Evolutionary conservation across 257 asterid genomes (phyloP), one percentile per base, ranked within the genome.

Genomic region (Penstemon barbatus): DNA sequence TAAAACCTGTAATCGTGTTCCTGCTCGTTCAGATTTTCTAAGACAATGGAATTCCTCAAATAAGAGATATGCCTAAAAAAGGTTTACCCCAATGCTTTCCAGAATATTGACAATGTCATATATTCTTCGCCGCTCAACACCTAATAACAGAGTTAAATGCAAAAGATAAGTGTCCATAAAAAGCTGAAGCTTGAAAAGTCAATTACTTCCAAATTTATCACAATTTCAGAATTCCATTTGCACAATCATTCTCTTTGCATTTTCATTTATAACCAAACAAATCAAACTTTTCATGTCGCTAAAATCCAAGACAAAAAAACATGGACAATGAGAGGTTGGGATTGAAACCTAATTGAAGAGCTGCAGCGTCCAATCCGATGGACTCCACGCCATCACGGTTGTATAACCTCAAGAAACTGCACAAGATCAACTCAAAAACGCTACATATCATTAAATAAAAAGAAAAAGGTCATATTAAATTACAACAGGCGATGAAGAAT

Each of bases 71-170:
- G 36, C 25, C 33, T 25, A 6, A 69, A 62, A 36, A 48, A 65
- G 39, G 56, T 33, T 69, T 83, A 87, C 89, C 87, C 87, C 91
- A 44, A 85, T 40, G 65, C 95, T 79, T 72, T 87, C 89, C 68
- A 87, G 63, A 46, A 85, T 85, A 74, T 87, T 85, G 66, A 87
- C 89, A 11, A 87, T 81, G 68, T 85, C 95, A 49, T 87, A 87
- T 70, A 87, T 83, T 74, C 91, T 77, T 49, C 91, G 79, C 44
- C 86, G 71, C 76, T 85, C 89, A 61, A 87, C 91, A 68, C 95
- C 91, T 85, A 63, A 44, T 71, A 18, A 46, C 63, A 78, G 42
- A 68, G 43, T 40, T 46, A 48, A 53, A 33, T 36, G 41, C n/a
- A 50, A 38, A 45, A 33, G 8, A 58, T 15, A 52, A 49, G 58